Percentiles rank a stretch among this genome's conserved stretches.
These are phyloP conservation scores for Prillingera fragicola DNA, from an alignment of 1,284 basidiomycete genomes.

Conservation along the genomic window DNA sequence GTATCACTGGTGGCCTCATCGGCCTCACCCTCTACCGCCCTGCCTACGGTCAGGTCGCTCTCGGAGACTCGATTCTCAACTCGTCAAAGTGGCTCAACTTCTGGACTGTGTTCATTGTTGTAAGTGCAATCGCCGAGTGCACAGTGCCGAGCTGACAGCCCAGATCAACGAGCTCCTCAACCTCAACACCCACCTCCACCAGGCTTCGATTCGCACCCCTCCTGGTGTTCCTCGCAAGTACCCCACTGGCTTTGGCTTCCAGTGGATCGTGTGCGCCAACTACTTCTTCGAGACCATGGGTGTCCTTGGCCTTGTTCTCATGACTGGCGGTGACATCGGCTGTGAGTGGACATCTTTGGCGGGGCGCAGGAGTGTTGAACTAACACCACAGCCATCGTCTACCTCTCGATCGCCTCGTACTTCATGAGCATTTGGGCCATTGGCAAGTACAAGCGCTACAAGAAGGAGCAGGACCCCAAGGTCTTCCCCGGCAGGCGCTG, in stretches of 20 bases:
- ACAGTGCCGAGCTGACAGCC: neutral
- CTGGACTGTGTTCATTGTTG: slow-evolving; percentile 67
- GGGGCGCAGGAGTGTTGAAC: neutral
- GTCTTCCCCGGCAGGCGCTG: slow-evolving; percentile 44
- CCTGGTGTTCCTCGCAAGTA: slow-evolving; percentile 76
- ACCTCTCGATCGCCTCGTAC: slow-evolving; percentile 60
- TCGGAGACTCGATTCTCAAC: slow-evolving; percentile 64
- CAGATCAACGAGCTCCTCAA: slow-evolving; percentile 87
- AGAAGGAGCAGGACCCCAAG: slow-evolving; percentile 83
- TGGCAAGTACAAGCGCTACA: slow-evolving; percentile 87
- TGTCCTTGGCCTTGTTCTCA: slow-evolving; percentile 67
- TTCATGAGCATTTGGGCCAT: slow-evolving; percentile 86
- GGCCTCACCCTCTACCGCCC: slow-evolving; percentile 75
- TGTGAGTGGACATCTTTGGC: slow-evolving; percentile 53
- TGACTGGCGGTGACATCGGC: slow-evolving; percentile 69
- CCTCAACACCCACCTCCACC: slow-evolving; percentile 71
- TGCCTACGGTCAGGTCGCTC: slow-evolving; percentile 57
- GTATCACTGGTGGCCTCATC: slow-evolving; percentile 72
- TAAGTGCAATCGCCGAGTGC: slow-evolving; percentile 49
- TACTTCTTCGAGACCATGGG: slow-evolving; percentile 86
- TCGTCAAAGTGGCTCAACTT: slow-evolving; percentile 63
- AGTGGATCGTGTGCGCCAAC: slow-evolving; percentile 81
- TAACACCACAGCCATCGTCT: slow-evolving; percentile 58
- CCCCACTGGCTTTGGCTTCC: slow-evolving; percentile 74
- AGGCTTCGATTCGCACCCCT: slow-evolving; percentile 74